Evolutionary conservation across 495 filamentous ascomycete genomes (phyloP).

Genomic region (Aspergillus diversus): DNA sequence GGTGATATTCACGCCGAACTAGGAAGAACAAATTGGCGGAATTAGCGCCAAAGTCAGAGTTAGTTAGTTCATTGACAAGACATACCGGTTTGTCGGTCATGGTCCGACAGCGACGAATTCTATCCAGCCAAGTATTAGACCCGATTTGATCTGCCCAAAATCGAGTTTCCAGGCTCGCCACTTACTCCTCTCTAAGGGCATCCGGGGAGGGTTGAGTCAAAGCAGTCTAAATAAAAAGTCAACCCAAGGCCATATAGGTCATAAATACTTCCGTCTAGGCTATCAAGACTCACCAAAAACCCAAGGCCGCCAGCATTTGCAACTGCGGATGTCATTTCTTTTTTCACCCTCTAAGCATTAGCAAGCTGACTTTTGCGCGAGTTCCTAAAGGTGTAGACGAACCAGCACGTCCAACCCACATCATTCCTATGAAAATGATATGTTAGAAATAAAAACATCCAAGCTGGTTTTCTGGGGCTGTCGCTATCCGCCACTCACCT

Average conservation of each 20-base stretch:
- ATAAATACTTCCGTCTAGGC: background rate
- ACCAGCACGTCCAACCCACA: slow-evolving; percentile 15
- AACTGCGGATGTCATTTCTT: slow-evolving; percentile 13
- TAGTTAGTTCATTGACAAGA: background rate
- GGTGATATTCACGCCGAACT: slow-evolving; percentile 23
- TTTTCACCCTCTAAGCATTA: background rate
- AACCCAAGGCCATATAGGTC: background rate
- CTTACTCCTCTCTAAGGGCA: background rate
- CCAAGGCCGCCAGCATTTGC: slow-evolving; percentile 14
- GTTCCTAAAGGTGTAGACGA: background rate
- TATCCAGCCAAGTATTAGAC: background rate
- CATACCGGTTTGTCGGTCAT: slow-evolving; percentile 17
- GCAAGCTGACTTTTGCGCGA: background rate
- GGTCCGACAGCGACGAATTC: slow-evolving; percentile 13
- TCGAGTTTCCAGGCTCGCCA: background rate
- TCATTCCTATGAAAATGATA: slow-evolving; percentile 5
- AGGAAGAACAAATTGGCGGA: background rate
- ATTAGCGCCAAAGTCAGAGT: background rate
- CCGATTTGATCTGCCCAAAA: background rate
- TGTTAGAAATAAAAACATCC: background rate
- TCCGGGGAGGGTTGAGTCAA: slow-evolving; percentile 9
- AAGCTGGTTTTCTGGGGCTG: background rate
- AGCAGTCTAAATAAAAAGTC: slow-evolving; percentile 6
- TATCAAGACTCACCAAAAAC: slow-evolving; percentile 6
- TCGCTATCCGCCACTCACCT: background rate